Percentiles rank a stretch among this genome's conserved stretches.
These are phyloP conservation scores for Chaetomium fimeti DNA, from an alignment of 495 filamentous ascomycete species.

Conservation along the genomic window DNA sequence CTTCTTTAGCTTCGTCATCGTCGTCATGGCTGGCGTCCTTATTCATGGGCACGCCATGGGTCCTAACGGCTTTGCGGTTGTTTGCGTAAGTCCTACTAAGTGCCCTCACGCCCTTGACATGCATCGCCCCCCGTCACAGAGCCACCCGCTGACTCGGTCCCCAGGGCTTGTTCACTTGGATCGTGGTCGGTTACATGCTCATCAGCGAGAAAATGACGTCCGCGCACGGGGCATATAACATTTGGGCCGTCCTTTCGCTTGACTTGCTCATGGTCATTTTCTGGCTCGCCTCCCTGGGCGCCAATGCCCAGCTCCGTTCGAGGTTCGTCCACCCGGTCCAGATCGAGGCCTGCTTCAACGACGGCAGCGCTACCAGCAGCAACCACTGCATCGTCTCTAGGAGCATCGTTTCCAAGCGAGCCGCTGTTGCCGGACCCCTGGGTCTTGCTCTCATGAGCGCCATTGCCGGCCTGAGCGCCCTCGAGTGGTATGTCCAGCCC, in stretches of 20 bases:
- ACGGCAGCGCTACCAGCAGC: conserved; percentile 42
- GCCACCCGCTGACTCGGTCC: background rate
- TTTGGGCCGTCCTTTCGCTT: conserved; percentile 47
- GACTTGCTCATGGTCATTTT: conserved; percentile 48
- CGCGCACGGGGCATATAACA: conserved; percentile 43
- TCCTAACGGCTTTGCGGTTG: conserved; percentile 33
- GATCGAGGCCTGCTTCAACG: conserved; percentile 36
- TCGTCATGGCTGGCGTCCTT: conserved; percentile 41
- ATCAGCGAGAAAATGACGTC: conserved; percentile 42
- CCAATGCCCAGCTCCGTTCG: conserved; percentile 43
- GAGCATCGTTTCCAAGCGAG: conserved; percentile 33
- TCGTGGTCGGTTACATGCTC: conserved; percentile 43
- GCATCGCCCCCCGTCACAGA: background rate
- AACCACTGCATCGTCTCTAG: conserved; percentile 39
- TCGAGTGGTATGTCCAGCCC: conserved; percentile 35
- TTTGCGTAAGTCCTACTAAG: conserved; percentile 41
- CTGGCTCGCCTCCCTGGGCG: conserved; percentile 49
- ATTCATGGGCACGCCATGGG: conserved; percentile 47
- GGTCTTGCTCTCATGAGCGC: conserved; percentile 39
- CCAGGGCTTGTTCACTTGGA: conserved; percentile 49
- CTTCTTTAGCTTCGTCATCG: conserved; percentile 39
- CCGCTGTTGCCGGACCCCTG: conserved; percentile 30
- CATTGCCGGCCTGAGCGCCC: conserved; percentile 46
- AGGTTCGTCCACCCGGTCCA: conserved; percentile 37
- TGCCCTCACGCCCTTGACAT: too few species aligned